Evolutionary conservation across 257 asterid genomes (phyloP), one percentile per base, ranked within the genome.

Genomic region (Pogostemon cablin): DNA sequence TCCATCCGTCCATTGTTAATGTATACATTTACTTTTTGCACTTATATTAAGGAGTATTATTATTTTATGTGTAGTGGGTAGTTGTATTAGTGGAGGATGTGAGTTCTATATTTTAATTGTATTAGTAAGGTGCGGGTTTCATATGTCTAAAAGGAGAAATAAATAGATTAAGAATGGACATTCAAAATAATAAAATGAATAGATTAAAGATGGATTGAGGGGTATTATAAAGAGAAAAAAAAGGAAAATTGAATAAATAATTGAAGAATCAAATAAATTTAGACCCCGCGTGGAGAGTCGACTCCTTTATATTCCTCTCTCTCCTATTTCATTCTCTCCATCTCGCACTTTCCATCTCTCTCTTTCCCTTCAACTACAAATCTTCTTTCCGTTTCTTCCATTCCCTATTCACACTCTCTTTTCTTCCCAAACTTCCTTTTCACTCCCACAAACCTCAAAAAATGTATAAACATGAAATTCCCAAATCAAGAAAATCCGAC

Each of bases 401-500:
- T 47, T 65, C 20, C 9, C 42, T 17, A 61, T 47, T 73, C 69
- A 37, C 11, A 52, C 64, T 41, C 62, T 49, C 40, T 59, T 42
- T 39, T 61, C 62, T 7, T 10, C 46, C 4, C 65, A 38, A 38
- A 32, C 49, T 38, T 42, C 32, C 8, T 40, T 3, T 4, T 17
- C n/a, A 35, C 2, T 40, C 63, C 17, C 65, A 7, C 0, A 62
- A 25, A 41, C 9, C 43, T 3, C 67, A 40, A 63, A 63, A 59
- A 63, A 87, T 91, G 97, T 81, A 74, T 61, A 71, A 71, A 35
- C 81, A 85, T 10, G 81, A 75, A 46, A 43, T 43, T 20, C 9
- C 75, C 6, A 80, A 65, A 50, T 43, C 81, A 4, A 86, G 79
- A 39, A 85, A 67, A 56, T 46, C 60, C 67, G 69, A 65, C 52